Conservation (phyloP, 768 basidiomycete genomes). For the Leccinum subtestaceum region DNA sequence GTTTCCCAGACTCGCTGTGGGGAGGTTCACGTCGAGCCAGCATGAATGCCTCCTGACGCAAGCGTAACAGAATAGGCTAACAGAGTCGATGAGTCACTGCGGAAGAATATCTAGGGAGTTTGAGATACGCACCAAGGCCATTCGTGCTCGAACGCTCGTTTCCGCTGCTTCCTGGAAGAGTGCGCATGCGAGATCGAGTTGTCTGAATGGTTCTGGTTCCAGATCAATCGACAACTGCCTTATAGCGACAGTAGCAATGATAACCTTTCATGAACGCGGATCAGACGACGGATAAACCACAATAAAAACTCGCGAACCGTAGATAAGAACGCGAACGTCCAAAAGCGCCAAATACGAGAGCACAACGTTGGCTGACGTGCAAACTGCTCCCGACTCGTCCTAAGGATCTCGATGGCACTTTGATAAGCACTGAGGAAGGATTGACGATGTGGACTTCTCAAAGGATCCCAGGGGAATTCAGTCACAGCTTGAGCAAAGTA, state of each 20-base stretch:
- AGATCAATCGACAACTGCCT: constrained; percentile 42
- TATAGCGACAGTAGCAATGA: constrained; percentile 54
- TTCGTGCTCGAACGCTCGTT: constrained; percentile 48
- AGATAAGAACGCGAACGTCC: constrained; percentile 56
- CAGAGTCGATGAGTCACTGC: neutral
- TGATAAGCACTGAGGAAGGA: constrained; percentile 54
- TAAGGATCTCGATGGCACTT: constrained; percentile 46
- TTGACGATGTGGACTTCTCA: constrained; percentile 45
- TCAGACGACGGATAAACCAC: neutral
- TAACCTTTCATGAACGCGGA: constrained; percentile 35
- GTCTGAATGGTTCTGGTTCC: constrained; percentile 43
- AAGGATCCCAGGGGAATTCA: constrained; percentile 45
- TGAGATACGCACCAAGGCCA: constrained; percentile 38
- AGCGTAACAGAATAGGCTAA: constrained; percentile 45
- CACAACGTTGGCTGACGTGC: constrained; percentile 43
- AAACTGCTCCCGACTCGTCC: constrained; percentile 41
- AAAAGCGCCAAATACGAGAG: constrained; percentile 55
- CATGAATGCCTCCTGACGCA: constrained; percentile 41
- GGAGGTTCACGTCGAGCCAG: constrained; percentile 25
- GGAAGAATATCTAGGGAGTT: neutral
- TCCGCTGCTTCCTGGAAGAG: constrained; percentile 45
- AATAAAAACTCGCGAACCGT: constrained; percentile 38
- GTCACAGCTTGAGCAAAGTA: constrained; percentile 57
- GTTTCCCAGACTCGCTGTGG: constrained; percentile 10
- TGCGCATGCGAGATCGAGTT: constrained; percentile 45